Conservation (phyloP, 805 yeast species). For the Pichia thaimueangensis region DNA sequence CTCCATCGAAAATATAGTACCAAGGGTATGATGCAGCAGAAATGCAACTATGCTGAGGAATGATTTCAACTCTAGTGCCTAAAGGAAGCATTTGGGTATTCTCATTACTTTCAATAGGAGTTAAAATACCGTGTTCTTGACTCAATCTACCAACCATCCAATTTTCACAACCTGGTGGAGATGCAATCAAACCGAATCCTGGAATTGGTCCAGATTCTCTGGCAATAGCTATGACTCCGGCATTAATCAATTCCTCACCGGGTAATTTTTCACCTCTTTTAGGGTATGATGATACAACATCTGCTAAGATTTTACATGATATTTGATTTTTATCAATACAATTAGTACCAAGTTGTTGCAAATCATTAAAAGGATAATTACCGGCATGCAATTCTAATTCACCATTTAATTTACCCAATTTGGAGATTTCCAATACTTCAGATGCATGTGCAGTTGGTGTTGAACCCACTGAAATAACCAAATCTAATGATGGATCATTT, state of each 20-base stretch:
- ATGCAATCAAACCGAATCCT: conserved; percentile 46
- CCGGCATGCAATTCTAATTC: conserved; percentile 74
- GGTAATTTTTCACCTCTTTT: conserved; percentile 43
- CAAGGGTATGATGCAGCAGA: conserved; percentile 56
- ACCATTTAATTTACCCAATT: conserved; percentile 28
- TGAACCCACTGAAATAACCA: conserved; percentile 69
- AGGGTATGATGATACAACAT: conserved; percentile 54
- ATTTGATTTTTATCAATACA: conserved; percentile 42
- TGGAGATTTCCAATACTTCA: conserved; percentile 11
- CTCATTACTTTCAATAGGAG: conserved; percentile 32
- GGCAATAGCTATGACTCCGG: conserved; percentile 67
- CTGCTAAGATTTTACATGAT: conserved; percentile 49
- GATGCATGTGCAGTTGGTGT: conserved; percentile 74
- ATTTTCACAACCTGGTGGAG: conserved; percentile 37
- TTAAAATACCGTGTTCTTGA: conserved; percentile 75
- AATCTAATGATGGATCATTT: conserved; percentile 30
- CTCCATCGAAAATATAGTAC: conserved; percentile 48
- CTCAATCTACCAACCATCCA: conserved; percentile 63
- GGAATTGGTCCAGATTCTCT: conserved; percentile 56
- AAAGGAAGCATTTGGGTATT: conserved; percentile 37
- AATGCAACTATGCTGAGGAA: conserved; percentile 73
- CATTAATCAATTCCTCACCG: conserved; percentile 61
- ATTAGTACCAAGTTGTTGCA: conserved; percentile 71
- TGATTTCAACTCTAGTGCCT: conserved; percentile 48
- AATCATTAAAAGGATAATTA: conserved; percentile 64